These are phyloP conservation scores for Torulaspora franciscae DNA, from an alignment of 805 yeast genomes.

Conservation along the genomic window DNA sequence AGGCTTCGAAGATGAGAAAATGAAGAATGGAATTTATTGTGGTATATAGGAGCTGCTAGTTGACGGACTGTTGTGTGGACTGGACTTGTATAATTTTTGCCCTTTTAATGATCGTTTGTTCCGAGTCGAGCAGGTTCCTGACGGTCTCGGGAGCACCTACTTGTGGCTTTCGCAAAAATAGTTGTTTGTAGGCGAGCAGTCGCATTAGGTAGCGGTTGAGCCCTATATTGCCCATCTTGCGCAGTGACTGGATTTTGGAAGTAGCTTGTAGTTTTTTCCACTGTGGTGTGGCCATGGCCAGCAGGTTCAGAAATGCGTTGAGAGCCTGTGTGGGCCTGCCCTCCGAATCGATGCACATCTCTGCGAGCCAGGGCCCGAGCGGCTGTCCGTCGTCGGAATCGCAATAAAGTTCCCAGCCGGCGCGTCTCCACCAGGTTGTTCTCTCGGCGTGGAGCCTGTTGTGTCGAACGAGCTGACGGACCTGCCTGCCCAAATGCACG, in stretches of 20 bases:
- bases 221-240: not conserved
- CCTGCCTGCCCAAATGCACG: conserved; percentile 46
- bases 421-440: conserved; percentile 26
- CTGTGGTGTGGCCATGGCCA: conserved; percentile 32
- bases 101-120: conserved; percentile 3
- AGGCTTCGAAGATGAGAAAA: conserved; percentile 1
- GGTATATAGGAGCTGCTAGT: not conserved
- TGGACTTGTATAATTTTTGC: not conserved
- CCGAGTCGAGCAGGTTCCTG: conserved; percentile 8
- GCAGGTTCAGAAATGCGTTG: conserved; percentile 39
- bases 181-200: conserved; percentile 3
- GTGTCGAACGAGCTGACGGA: conserved; percentile 14
- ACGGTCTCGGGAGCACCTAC: not conserved
- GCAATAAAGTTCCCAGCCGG: conserved; percentile 16
- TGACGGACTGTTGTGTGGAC: not conserved
- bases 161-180: not conserved
- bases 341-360: conserved; percentile 37
- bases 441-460: conserved; percentile 15
- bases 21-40: not conserved
- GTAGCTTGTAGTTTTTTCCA: conserved; percentile 13
- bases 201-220: not conserved
- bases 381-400: conserved; percentile 16
- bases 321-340: conserved; percentile 47
- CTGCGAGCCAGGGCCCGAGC: conserved; percentile 40
- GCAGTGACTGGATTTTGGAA: not conserved